A percentile compares a stretch with the other conserved stretches of the same genome.
Evolutionary conservation across 176 grass and related monocot species (phyloP).

Genomic region (Alloteropsis semialata): DNA sequence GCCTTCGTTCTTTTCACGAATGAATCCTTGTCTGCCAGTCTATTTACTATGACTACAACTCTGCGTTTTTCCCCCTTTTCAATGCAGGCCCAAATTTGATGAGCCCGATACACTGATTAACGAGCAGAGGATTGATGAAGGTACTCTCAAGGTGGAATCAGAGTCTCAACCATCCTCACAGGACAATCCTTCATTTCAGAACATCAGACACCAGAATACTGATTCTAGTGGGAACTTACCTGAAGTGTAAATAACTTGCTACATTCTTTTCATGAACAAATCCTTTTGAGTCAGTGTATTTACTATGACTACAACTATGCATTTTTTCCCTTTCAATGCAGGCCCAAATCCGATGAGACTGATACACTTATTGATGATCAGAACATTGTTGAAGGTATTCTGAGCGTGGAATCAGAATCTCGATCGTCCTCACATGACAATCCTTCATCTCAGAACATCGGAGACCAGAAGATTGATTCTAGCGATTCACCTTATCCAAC

Average conservation of each 20-base stretch:
- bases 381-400: conserved; percentile 3
- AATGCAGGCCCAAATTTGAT: conserved; percentile 33
- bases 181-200: no score
- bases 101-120: neutral
- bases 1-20: conserved; percentile 4
- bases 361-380: no score
- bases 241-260: conserved; percentile 29
- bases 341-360: conserved; percentile 29
- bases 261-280: conserved; percentile 1
- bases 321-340: neutral
- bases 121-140: conserved; percentile 16
- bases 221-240: conserved; percentile 22
- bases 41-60: neutral
- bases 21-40: neutral
- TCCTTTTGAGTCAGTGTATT: neutral
- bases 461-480: conserved; percentile 6
- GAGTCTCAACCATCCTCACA: neutral
- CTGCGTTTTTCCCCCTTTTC: neutral
- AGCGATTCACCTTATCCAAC: conserved; percentile 71
- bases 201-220: no score
- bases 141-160: neutral
- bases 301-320: neutral
- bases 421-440: conserved; percentile 12
- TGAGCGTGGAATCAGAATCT: neutral
- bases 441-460: conserved; percentile 14